Conservation (phyloP, 2,329 filamentous ascomycete species). For the Aspergillus fumigatus region DNA sequence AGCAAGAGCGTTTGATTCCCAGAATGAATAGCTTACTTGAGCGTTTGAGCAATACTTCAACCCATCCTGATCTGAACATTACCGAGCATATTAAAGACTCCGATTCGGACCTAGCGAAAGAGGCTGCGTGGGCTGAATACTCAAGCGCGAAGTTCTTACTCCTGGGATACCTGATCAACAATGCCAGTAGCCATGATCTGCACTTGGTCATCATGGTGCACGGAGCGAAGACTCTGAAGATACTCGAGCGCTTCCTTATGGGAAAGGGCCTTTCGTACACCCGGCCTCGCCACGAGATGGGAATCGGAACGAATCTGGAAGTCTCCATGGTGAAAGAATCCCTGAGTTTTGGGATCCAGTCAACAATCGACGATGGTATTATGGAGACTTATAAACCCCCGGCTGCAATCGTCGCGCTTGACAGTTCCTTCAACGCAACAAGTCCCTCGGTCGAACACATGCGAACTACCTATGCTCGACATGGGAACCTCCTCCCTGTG, state of each 20-base stretch:
- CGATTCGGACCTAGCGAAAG: slow-evolving; percentile 30
- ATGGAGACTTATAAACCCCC: slow-evolving; percentile 32
- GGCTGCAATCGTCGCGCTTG: slow-evolving; percentile 41
- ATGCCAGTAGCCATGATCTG: slow-evolving; percentile 29
- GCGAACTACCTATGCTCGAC: slow-evolving; percentile 32
- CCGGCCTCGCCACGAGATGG: slow-evolving; percentile 29
- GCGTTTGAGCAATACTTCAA: slow-evolving; percentile 39
- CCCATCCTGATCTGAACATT: slow-evolving; percentile 44
- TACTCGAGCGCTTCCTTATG: slow-evolving; percentile 40
- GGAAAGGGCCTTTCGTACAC: slow-evolving; percentile 37
- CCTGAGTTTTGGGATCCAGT: slow-evolving; percentile 35
- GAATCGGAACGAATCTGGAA: slow-evolving; percentile 26
- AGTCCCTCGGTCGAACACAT: slow-evolving; percentile 37
- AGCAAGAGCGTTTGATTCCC: slow-evolving; percentile 24
- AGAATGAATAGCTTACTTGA: slow-evolving; percentile 33
- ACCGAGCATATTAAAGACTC: slow-evolving; percentile 33
- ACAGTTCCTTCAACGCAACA: slow-evolving; percentile 39
- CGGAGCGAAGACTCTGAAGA: slow-evolving; percentile 30
- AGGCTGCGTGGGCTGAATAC: slow-evolving; percentile 45
- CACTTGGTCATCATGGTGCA: slow-evolving; percentile 39
- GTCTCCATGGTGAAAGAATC: slow-evolving; percentile 33
- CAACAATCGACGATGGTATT: slow-evolving; percentile 25
- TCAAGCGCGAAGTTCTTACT: slow-evolving; percentile 45
- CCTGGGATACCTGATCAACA: slow-evolving; percentile 39
- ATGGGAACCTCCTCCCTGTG: slow-evolving; percentile 37